Evolutionary conservation across 2,329 filamentous ascomycete genomes (phyloP), one percentile per base, ranked within the genome.

Genomic region (Magnaporthales sp.): DNA sequence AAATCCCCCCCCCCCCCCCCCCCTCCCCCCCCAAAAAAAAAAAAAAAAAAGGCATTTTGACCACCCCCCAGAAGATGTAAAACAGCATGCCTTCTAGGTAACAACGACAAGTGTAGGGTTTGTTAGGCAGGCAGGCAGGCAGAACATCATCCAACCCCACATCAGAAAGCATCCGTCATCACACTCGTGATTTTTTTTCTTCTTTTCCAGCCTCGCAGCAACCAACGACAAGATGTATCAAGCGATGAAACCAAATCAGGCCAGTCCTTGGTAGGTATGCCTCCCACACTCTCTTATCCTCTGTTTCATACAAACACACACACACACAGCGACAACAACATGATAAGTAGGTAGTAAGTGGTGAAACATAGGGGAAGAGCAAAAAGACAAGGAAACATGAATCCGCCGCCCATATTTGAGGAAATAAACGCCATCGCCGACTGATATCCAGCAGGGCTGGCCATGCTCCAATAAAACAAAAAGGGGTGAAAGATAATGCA

Each of bases 401-500:
- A 60, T 15, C 56, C 24, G 26, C 56, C 15, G 24, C 56, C 22
- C 22, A 9, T 30, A 30, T 51, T 64, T 24, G 61, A 62, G 58
- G 62, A 64, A 63, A 19, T 15, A 60, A 60, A 60, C 56, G 56
- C 56, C 56, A 24, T 24, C 56, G 24, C 26, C 26, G 26, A 60
- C 56, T 13, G 56, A 60, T 10, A 60, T 60, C 56, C 56, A 60
- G 26, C 56, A 29, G 5, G 56, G 24, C 56, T 60, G 22, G 24
- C 10, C 56, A 60, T 60, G 56, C 13, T 60, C 56, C 56, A 60
- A 5, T 26, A 60, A 56, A 22, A 56, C 19, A 27, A 27, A 60
- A 27, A 60, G 19, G 22, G 24, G 22, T 15, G 2, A 29, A 66
- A 56, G 60, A 68, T 66, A 66, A 63, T 29, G 70, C 68, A 72